Base-by-base conservation (phyloP, 2,329 filamentous ascomycete genomes). In the Venturia pyrina region DNA sequence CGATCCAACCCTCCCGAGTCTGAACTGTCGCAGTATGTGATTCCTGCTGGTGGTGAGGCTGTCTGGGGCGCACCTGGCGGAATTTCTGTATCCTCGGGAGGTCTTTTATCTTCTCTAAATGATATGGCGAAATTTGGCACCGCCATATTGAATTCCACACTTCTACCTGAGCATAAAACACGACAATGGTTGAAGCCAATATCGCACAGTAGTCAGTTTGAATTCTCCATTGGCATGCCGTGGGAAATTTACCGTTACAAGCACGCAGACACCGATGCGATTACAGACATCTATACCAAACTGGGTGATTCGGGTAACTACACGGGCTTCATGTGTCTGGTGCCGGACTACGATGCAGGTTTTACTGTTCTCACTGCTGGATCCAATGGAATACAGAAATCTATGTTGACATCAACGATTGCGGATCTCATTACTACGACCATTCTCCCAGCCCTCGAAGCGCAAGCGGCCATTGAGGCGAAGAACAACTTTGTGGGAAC, bases 281-380 rank as follows among this genome's bases (percentile, higher is more conserved):
- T 72, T 4, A 69, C 74, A 8, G 75, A 78, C 67, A 17, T 79
- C 1, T 80, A 79, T 67, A 76, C 75, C 37, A 81, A 82, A 69
- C 69, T 73, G 1, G 78, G 80, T 7, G 74, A 78, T 66, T 71
- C 79, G 11, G 75, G 77, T 34, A 68, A 70, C 46, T 81, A 79
- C 67, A 74, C 73, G 21, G 72, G 74, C 1, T 71, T 75, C 10
- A 64, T 82, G 0, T 74, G 74, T 1, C 69, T 82, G 5, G 67
- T 81, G 3, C 79, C 78, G 0, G 78, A 81, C 66, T 79, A 75
- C 62, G 73, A 77, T 61, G 71, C 78, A 17, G 79, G 79, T 0
- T 77, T 81, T 66, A 70, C 80, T 21, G 71, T 81, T 0, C 68
- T 74, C 1, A 60, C 63, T 15, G 79, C 77, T 11, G 77, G 76